Percentiles rank a stretch among this genome's conserved stretches.
Conservation (phyloP, 208 protist species). For the Leishmania braziliensis region DNA sequence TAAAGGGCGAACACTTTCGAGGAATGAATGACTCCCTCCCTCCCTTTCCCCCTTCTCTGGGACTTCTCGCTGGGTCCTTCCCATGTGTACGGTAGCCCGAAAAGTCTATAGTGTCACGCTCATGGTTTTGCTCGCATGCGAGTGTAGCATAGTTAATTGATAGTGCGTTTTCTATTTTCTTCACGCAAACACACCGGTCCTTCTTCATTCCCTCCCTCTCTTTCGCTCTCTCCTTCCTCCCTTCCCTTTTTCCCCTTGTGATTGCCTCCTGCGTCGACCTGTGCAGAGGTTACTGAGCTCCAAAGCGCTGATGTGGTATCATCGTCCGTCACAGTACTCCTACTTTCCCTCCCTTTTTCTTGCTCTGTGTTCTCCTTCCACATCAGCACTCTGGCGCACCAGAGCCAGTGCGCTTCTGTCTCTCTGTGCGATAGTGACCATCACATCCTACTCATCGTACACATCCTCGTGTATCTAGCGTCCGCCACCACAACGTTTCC, state of each 20-base stretch:
- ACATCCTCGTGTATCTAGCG: neutral
- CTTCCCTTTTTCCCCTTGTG: too few relatives aligned
- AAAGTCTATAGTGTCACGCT: neutral
- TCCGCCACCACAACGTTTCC: neutral
- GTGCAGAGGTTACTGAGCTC: neutral
- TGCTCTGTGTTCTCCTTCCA: constrained; percentile 12
- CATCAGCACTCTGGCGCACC: neutral
- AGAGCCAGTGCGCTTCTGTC: neutral
- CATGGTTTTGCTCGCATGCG: neutral
- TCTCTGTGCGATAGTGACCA: neutral
- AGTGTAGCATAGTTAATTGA: neutral
- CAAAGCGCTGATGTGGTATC: neutral
- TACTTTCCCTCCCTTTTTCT: constrained; percentile 10
- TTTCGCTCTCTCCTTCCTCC: neutral
- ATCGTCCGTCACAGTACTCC: neutral
- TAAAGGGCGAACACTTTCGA: neutral
- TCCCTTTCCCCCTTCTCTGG: neutral
- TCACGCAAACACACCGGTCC: neutral
- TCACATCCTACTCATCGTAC: neutral
- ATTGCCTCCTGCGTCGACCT: neutral
- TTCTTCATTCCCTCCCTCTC: neutral
- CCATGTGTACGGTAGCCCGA: neutral
- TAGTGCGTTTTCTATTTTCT: neutral
- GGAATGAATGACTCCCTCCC: neutral
- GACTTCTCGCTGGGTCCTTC: neutral